Conservation (phyloP, 495 filamentous ascomycete genomes). For the Neurospora sp. region DNA sequence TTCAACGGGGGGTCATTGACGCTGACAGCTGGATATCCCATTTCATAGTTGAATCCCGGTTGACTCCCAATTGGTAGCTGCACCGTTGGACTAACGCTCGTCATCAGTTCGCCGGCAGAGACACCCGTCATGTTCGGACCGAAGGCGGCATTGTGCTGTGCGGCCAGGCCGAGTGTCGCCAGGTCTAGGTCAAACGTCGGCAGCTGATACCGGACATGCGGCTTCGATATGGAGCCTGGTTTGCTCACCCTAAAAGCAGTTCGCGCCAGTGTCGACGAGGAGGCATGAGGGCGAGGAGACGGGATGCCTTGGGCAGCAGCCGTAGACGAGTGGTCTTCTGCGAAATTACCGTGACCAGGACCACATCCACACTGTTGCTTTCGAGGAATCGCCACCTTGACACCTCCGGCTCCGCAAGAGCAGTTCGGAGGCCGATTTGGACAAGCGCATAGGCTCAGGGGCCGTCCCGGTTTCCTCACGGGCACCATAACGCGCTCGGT, state of each 20-base stretch:
- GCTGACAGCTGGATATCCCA: neutral
- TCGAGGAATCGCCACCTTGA: slow-evolving; percentile 44
- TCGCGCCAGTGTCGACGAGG: slow-evolving; percentile 24
- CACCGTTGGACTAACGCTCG: neutral
- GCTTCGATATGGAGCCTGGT: slow-evolving; percentile 13
- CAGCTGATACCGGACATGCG: slow-evolving; percentile 30
- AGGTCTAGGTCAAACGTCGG: slow-evolving; percentile 31
- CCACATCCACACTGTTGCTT: slow-evolving; percentile 40
- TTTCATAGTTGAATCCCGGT: neutral
- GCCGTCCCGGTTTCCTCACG: slow-evolving; percentile 72
- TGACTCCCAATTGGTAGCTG: neutral
- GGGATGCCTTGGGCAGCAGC: neutral
- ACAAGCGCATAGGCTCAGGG: slow-evolving; percentile 68
- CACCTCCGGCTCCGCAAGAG: slow-evolving; percentile 36
- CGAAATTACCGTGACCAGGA: neutral
- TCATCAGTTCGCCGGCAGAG: neutral
- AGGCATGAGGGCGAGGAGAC: slow-evolving; percentile 9
- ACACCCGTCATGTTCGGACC: slow-evolving; percentile 4
- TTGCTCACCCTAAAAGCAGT: slow-evolving; percentile 36
- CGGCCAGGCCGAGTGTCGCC: slow-evolving; percentile 29
- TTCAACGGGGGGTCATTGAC: neutral
- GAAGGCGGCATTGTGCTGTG: slow-evolving; percentile 8
- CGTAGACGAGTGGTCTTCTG: slow-evolving; percentile 11
- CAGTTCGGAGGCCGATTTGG: slow-evolving; percentile 37
- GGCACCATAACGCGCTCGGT: slow-evolving; percentile 64